phyloP scores from a whole-genome alignment of 2,329 filamentous ascomycete genomes.

The Ciborinia camelliae region DNA sequence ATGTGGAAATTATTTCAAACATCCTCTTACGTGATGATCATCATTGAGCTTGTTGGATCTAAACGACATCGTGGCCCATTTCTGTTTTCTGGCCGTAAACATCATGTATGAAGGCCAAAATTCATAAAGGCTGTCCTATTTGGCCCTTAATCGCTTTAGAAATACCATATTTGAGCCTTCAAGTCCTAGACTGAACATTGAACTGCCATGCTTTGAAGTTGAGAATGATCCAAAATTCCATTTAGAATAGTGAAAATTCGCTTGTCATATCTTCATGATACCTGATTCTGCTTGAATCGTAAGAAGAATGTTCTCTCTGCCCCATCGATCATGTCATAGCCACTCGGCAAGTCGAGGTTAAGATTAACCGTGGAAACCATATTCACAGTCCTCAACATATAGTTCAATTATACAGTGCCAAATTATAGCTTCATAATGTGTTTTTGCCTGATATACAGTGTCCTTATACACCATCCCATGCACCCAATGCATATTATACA shows the following conservation, averaged over 20 bases:
- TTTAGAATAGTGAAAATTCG: background rate
- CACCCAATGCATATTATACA: slow-evolving; percentile 23
- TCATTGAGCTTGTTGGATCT: background rate
- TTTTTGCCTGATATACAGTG: slow-evolving; percentile 22
- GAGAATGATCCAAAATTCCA: background rate
- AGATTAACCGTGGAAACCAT: background rate
- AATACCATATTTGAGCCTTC: background rate
- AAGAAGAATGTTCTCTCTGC: background rate
- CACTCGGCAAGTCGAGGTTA: background rate
- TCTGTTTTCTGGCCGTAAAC: background rate
- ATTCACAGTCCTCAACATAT: background rate
- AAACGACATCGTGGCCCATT: background rate
- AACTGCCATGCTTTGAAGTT: background rate
- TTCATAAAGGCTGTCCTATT: background rate
- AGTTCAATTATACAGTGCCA: background rate
- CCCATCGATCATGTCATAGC: background rate
- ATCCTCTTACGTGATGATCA: background rate
- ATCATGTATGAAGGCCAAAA: background rate
- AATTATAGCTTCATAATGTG: slow-evolving; percentile 1
- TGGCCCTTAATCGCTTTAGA: background rate
- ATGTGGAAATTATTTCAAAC: no score
- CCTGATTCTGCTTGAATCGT: background rate
- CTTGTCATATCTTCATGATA: background rate
- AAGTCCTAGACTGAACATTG: background rate
- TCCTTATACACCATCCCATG: slow-evolving; percentile 14